A percentile compares a stretch with the other conserved stretches of the same genome.
Conservation (phyloP, 345 rosid genomes). For the thale cress (Arabidopsis thaliana) region TAIR10.1 NC_003071.7:13298001-13298500, state of each 20-base stretch:
- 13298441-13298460: no score
- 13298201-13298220: slow-evolving; percentile 2
- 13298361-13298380: no score
- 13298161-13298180: slow-evolving; percentile 1
- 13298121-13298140: slow-evolving; percentile 30
- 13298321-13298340: no score
- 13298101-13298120: slow-evolving; percentile 42
- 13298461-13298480: no score
- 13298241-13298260: neutral
- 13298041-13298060: slow-evolving; percentile 50
- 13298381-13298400: no score
- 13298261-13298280: no score
- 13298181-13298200: slow-evolving; percentile 16
- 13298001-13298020: slow-evolving; percentile 12
- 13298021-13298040: slow-evolving; percentile 46
- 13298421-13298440: no score
- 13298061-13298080: slow-evolving; percentile 57
- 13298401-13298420: no score
- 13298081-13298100: slow-evolving; percentile 51
- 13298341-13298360: no score
- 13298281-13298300: no score
- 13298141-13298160: slow-evolving; percentile 18
- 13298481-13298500: no score
- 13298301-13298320: no score
- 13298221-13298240: neutral